Base-by-base conservation (phyloP, 192 early-diverging fungal genomes). In the Umbelopsis sp. region DNA sequence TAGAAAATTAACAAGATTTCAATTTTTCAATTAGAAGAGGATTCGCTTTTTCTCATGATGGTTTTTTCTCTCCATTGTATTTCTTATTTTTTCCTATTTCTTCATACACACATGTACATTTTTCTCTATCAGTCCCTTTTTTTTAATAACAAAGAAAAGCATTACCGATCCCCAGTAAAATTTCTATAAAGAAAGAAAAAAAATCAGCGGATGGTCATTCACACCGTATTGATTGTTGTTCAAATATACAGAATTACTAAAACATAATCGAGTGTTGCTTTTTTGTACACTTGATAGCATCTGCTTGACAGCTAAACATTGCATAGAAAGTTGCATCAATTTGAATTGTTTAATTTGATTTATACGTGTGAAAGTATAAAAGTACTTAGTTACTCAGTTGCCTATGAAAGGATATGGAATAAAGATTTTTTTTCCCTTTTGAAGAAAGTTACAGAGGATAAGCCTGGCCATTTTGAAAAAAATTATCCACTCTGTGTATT, bases 181-280 rank as follows among this genome's bases (percentile, higher is more conserved):
- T 61, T 61, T 27, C 33, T 30, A 35, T 41, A 41, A 41, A 41
- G 37, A 41, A 41, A 41, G 37, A 41, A 41, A 41, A 41, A 30
- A 61, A 61, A 61, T 61, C 55, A 61, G 33, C 55, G 55, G 55
- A 61, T 35, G 27, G 55, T n/a, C 23, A 61, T 5, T 16, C 16
- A 22, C 27, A 12, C 55, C 55, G 55, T 61, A 35, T 61, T 61
- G 55, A 61, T 61, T 61, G 55, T 61, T 37, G 13, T 61, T 30
- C 55, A 61, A 61, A 61, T 6, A 61, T 33, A 61, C 15, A 4
- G 25, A 55, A 7, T 27, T 8, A 55, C 8, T 55, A 25, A 12
- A 52, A 27, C 1, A 27, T 3, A 1, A 12, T 21, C 1, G 52
- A 55, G 23, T 6, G 1, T 10, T 0, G 37, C 37, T 0, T 41